phyloP scores from a whole-genome alignment of 2,329 filamentous ascomycete species.

The Berkeleyomyces rouxiae region DNA sequence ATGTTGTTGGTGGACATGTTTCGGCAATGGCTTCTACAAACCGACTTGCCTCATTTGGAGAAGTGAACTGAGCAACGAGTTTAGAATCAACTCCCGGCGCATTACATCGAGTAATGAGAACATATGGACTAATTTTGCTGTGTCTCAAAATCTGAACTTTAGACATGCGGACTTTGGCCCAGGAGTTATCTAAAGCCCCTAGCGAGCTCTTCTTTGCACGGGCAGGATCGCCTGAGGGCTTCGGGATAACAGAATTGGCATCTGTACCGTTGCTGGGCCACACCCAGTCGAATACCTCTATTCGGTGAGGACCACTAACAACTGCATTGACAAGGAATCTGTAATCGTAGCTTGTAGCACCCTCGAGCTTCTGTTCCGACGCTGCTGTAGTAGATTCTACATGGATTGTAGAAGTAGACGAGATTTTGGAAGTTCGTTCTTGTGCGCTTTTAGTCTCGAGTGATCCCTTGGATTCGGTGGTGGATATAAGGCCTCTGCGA shows the following conservation, averaged over 20 bases:
- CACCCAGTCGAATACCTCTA: conserved; percentile 8
- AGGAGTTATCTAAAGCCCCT: background rate
- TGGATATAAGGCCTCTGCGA: background rate
- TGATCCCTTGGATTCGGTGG: background rate
- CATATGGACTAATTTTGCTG: background rate
- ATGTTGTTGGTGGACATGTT: background rate
- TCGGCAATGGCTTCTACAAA: background rate
- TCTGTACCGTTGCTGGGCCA: background rate
- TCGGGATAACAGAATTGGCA: background rate
- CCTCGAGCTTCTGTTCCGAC: background rate
- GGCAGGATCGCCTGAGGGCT: background rate
- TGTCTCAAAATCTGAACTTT: background rate
- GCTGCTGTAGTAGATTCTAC: background rate
- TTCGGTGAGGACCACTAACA: conserved; percentile 3
- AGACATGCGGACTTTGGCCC: background rate
- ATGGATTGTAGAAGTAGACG: background rate
- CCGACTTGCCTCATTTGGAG: background rate
- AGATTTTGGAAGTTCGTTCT: background rate
- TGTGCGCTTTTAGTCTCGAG: background rate
- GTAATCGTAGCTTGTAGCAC: background rate
- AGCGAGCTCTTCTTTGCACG: background rate
- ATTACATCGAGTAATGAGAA: background rate
- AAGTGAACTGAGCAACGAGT: conserved; percentile 2
- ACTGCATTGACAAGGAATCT: conserved; percentile 2
- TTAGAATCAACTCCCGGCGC: background rate